These are phyloP conservation scores for Carex kokanica DNA, from an alignment of 176 grass and related monocot species.

Conservation along the genomic window DNA sequence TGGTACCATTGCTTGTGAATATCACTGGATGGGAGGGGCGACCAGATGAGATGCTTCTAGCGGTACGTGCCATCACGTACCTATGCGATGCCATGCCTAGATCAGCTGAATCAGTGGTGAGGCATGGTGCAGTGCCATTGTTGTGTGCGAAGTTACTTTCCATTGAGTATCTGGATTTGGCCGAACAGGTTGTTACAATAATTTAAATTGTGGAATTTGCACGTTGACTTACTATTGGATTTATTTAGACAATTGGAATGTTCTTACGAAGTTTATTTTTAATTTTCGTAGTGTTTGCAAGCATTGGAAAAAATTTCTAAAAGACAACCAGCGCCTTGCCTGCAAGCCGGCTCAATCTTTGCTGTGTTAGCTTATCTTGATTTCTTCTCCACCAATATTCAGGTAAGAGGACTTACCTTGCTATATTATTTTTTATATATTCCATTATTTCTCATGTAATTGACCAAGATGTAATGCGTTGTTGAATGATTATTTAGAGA, in stretches of 20 bases:
- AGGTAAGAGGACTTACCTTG: constrained; percentile 39
- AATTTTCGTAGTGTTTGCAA: constrained; percentile 64
- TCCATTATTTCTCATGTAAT: not conserved
- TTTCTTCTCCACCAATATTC: constrained; percentile 79
- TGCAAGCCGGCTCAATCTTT: constrained; percentile 66
- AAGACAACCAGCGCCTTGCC: constrained; percentile 57
- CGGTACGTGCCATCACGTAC: constrained; percentile 84
- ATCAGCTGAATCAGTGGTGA: constrained; percentile 55
- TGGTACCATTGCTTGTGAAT: constrained; percentile 61
- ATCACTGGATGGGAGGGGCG: constrained; percentile 32
- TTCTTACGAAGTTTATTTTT: not conserved
- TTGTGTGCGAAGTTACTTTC: constrained; percentile 61
- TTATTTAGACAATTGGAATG: not conserved
- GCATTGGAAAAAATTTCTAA: constrained; percentile 92
- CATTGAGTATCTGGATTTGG: constrained; percentile 88
- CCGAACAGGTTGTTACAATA: constrained; percentile 62
- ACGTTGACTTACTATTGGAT: not conserved
- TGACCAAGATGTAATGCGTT: constrained; percentile 16
- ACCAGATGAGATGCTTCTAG: constrained; percentile 68
- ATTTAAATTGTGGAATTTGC: not conserved
- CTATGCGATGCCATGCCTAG: constrained; percentile 89
- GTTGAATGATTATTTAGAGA: constrained; percentile 49
- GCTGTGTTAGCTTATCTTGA: constrained; percentile 67
- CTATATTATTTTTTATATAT: not conserved
- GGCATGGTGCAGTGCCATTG: constrained; percentile 69